Evolutionary conservation across 768 basidiomycete genomes (phyloP).

Genomic region (Gymnopilus dilepis): DNA sequence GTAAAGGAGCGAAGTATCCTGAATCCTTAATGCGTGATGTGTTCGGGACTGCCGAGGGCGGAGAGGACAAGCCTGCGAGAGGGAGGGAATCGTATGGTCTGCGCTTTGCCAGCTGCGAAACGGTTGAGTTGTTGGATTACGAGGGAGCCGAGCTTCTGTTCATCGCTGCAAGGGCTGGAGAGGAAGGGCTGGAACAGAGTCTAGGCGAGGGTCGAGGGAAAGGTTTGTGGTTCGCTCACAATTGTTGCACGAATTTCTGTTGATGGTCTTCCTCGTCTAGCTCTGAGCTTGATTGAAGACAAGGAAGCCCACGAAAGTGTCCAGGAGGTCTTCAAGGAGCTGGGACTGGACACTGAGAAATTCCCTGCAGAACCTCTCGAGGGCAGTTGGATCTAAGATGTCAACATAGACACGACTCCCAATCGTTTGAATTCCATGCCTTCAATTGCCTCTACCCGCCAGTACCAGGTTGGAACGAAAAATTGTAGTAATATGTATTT

Average conservation of each 20-base stretch:
- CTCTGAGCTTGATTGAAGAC: constrained; percentile 43
- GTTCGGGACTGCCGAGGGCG: constrained; percentile 43
- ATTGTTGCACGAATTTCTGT: too few relatives aligned
- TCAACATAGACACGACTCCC: background rate
- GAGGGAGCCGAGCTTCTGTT: constrained; percentile 58
- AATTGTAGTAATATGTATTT: background rate
- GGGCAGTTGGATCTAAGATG: constrained; percentile 50
- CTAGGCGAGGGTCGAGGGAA: constrained; percentile 58
- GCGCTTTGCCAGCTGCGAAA: constrained; percentile 56
- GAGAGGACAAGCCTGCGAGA: constrained; percentile 24
- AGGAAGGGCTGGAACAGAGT: constrained; percentile 51
- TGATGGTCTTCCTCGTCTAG: constrained; percentile 29
- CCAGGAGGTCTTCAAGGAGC: constrained; percentile 50
- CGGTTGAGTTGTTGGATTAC: constrained; percentile 58
- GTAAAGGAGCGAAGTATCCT: constrained; percentile 50
- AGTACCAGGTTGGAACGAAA: background rate
- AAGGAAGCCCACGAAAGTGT: constrained; percentile 44
- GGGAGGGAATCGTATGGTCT: constrained; percentile 54
- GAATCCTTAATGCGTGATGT: constrained; percentile 50
- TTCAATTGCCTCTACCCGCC: too few relatives aligned
- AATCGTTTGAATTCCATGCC: background rate
- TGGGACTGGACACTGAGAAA: constrained; percentile 44
- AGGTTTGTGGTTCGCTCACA: constrained; percentile 46
- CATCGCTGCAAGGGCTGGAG: constrained; percentile 54
- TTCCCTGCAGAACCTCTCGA: constrained; percentile 53